Conservation (phyloP, 83 land plant species). For the Thuja plicata region DNA sequence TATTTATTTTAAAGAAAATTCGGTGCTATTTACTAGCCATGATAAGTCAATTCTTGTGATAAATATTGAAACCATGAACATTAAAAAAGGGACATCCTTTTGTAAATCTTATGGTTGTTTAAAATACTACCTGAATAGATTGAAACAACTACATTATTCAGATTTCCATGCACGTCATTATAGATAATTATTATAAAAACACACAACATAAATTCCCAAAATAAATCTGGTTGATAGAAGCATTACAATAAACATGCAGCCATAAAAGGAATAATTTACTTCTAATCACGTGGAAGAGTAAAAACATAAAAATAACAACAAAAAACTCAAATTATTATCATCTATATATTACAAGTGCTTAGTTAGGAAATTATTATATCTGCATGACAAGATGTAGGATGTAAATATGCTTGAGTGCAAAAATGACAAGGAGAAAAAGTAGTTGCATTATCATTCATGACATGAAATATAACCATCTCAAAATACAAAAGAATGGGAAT, state of each 20-base stretch:
- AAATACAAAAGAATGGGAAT: not conserved
- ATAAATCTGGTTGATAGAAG: not conserved
- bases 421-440: not conserved
- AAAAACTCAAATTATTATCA: not conserved
- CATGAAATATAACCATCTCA: not conserved
- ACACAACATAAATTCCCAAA: not conserved
- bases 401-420: not conserved
- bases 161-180: not conserved
- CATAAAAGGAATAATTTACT: not conserved
- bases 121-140: slow-evolving; percentile 50
- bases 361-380: not conserved
- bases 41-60: slow-evolving; percentile 95
- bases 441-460: not conserved
- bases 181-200: not conserved
- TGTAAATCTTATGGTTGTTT: slow-evolving; percentile 78
- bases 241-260: not conserved
- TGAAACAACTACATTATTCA: not conserved
- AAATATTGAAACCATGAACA: slow-evolving; percentile 88
- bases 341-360: not conserved
- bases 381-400: not conserved
- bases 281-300: not conserved
- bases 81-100: slow-evolving; percentile 78
- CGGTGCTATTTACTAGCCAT: slow-evolving; percentile 47
- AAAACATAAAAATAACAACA: not conserved
- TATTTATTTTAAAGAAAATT: not conserved